Base-by-base conservation (phyloP, 495 filamentous ascomycete species). In the Penicillium maclennaniae region DNA sequence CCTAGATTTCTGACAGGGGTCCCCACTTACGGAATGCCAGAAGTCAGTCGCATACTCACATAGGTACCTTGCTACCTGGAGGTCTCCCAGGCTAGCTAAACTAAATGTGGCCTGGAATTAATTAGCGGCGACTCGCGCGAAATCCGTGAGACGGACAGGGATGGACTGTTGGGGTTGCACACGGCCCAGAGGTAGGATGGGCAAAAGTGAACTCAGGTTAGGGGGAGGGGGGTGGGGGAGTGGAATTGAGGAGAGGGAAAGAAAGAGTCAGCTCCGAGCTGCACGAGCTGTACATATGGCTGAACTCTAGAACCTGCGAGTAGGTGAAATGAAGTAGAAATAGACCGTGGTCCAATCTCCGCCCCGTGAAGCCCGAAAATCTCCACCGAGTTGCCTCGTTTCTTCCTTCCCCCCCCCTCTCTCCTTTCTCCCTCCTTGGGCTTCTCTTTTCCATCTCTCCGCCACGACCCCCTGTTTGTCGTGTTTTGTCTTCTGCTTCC, bases 401-500 rank as follows among this genome's bases (percentile, higher is more conserved):
- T 55, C 46, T 60, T 63, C 59, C 50, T 56, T 61, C 55, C 55
- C 56, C 52, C 57, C 51, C 46, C 49, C 36, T 45, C 56, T 49
- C 56, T 53, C 53, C 56, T 61, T 64, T 47, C 61, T 51, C 48
- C 51, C 48, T 54, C 49, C 62, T 57, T 47, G 55, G 54, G 51
- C 44, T 51, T 71, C 66, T 69, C 53, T 63, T 60, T 63, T 64
- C 53, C 56, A 51, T 63, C 45, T 52, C 49, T 47, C 43, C 53
- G 55, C 58, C 51, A 58, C 59, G 50, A 42, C 51, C 47, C 55
- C 51, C 44, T 45, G 39, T 56, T 45, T 40, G 62, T 69, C 63
- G 62, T 73, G 64, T 60, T 62, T 63, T 69, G 67, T 69, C 68
- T 65, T 62, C 59, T 70, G 61, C 64, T 51, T 59, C 59, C 54